Percentiles rank a stretch among this genome's conserved stretches.
These are phyloP conservation scores for Exserohilum rostratum DNA, from an alignment of 2,329 filamentous ascomycete species.

Conservation along the genomic window DNA sequence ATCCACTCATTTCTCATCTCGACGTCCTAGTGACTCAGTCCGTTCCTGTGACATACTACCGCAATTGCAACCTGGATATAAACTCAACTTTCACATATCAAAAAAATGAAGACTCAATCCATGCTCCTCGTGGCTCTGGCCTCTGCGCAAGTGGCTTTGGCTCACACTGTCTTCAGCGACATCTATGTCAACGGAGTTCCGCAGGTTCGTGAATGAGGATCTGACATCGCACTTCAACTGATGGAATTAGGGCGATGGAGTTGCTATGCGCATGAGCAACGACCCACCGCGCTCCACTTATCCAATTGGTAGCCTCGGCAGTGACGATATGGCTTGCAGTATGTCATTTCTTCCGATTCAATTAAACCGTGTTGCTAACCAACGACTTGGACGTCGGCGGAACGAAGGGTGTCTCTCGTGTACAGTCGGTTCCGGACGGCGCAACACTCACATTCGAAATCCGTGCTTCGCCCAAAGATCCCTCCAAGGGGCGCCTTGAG, in stretches of 20 bases:
- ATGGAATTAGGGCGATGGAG: constrained; percentile 66
- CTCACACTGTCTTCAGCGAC: constrained; percentile 46
- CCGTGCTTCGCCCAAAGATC: constrained; percentile 64
- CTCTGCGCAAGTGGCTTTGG: constrained; percentile 39
- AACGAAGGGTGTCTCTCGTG: constrained; percentile 55
- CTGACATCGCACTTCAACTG: constrained; percentile 20
- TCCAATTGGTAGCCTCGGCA: constrained; percentile 64
- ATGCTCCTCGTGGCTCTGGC: constrained; percentile 42
- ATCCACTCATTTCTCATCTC: constrained; percentile 36
- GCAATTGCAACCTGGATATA: constrained; percentile 21
- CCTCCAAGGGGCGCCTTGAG: constrained; percentile 63
- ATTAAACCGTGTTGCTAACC: constrained; percentile 49
- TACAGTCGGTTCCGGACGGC: constrained; percentile 56
- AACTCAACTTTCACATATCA: constrained; percentile 1
- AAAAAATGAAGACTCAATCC: constrained; percentile 43
- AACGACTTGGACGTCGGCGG: constrained; percentile 54
- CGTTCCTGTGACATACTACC: not conserved
- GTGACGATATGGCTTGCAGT: constrained; percentile 74
- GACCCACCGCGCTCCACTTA: constrained; percentile 59
- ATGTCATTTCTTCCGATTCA: constrained; percentile 33
- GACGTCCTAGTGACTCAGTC: constrained; percentile 40
- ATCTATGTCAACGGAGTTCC: constrained; percentile 43
- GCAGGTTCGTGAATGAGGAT: constrained; percentile 30
- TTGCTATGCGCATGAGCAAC: constrained; percentile 71
- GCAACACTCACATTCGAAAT: constrained; percentile 70